Evolutionary conservation across 495 filamentous ascomycete genomes (phyloP).

Genomic region (Trichoderma reesei): DNA sequence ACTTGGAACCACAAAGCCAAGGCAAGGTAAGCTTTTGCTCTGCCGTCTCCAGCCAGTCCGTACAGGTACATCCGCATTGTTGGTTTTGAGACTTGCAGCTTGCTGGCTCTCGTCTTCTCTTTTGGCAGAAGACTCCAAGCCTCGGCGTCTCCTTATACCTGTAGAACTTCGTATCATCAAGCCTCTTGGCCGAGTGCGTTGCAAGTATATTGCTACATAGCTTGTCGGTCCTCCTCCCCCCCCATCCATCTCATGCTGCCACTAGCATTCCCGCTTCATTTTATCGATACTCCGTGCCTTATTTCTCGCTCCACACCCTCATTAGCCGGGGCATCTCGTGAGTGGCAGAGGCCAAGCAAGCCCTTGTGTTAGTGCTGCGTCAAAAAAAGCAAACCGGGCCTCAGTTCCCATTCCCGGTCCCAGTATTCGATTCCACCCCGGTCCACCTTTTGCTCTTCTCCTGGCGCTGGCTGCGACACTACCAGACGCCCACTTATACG

Average conservation of each 20-base stretch:
- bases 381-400: background rate
- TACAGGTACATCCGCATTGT: no score
- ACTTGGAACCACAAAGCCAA: background rate
- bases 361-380: background rate
- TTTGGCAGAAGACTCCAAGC: no score
- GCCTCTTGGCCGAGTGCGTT: background rate
- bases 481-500: background rate
- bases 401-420: background rate
- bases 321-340: background rate
- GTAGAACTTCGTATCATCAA: no score
- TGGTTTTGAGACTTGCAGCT: no score
- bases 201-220: background rate
- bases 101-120: no score
- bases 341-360: background rate
- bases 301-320: slow-evolving; percentile 5
- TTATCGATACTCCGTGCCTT: slow-evolving; percentile 8
- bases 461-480: background rate
- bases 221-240: background rate
- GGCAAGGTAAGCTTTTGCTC: no score
- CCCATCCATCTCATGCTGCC: background rate
- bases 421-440: background rate
- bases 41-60: no score
- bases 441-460: slow-evolving; percentile 2
- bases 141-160: no score
- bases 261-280: background rate